phyloP scores from a whole-genome alignment of 768 basidiomycete species.

The Amanita jacksonii region DNA sequence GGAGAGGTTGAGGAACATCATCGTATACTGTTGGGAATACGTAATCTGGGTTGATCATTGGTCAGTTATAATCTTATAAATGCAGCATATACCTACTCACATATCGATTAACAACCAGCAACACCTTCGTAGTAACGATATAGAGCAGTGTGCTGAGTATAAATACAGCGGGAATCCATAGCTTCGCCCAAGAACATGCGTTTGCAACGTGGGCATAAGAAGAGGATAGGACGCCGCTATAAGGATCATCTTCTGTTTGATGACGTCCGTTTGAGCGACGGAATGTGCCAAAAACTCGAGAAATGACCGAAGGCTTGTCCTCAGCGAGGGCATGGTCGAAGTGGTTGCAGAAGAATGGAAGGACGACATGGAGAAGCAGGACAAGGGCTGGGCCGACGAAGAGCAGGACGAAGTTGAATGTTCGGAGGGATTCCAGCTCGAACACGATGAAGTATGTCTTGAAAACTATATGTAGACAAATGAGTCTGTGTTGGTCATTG shows the following conservation, averaged over 20 bases:
- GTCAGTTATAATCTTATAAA: conserved; percentile 37
- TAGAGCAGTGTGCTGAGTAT: not conserved
- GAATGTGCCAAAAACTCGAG: conserved; percentile 4
- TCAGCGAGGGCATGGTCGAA: conserved; percentile 3
- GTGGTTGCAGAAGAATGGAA: conserved; percentile 13
- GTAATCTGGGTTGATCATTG: conserved; percentile 36
- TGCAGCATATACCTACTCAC: conserved; percentile 32
- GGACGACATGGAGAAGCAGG: conserved; percentile 27
- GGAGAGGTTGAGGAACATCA: conserved; percentile 38
- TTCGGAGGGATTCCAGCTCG: conserved; percentile 38
- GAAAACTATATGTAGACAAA: conserved; percentile 7
- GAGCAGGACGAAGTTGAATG: conserved; percentile 49
- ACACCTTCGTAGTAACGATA: not conserved
- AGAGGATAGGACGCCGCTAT: no score
- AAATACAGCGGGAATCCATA: conserved; percentile 7
- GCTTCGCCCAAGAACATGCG: conserved; percentile 1
- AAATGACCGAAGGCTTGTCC: conserved; percentile 6
- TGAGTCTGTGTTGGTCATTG: not conserved
- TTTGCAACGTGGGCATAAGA: not conserved
- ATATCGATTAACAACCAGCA: conserved; percentile 34
- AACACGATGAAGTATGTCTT: conserved; percentile 37
- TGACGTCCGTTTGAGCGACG: not conserved
- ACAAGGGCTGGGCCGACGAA: conserved; percentile 51
- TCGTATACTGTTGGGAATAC: conserved; percentile 46
- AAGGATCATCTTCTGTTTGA: not conserved